Percentiles rank a stretch among this genome's conserved stretches.
Conservation (phyloP, 1,139 yeast genomes). For the Blastobotrys indianensis region DNA sequence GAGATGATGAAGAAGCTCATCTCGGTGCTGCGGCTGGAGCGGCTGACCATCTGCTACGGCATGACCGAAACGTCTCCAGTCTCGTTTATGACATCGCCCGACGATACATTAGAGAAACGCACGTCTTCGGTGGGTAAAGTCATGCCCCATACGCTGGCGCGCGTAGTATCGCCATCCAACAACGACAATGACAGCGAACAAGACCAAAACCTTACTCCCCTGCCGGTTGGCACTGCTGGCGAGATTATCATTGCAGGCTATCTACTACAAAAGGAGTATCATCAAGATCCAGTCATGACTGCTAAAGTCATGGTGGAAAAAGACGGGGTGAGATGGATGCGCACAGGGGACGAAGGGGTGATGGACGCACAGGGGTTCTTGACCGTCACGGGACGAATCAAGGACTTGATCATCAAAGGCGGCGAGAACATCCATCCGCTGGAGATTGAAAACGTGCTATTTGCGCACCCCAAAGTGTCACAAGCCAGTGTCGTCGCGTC, state of each 20-base stretch:
- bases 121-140: constrained; percentile 22
- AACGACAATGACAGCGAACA: neutral
- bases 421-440: constrained; percentile 36
- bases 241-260: constrained; percentile 32
- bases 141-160: constrained; percentile 32
- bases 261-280: constrained; percentile 28
- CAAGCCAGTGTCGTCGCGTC: constrained; percentile 34
- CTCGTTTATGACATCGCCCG: constrained; percentile 30
- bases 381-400: constrained; percentile 33
- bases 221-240: constrained; percentile 27
- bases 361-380: constrained; percentile 30
- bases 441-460: constrained; percentile 32
- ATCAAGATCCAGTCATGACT: constrained; percentile 27
- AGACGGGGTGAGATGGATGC: constrained; percentile 31
- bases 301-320: constrained; percentile 28
- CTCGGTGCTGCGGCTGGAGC: constrained; percentile 21
- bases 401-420: constrained; percentile 34
- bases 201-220: constrained; percentile 21
- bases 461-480: constrained; percentile 27
- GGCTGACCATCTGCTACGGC: constrained; percentile 33
- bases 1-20: constrained; percentile 29
- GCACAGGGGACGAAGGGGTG: constrained; percentile 34
- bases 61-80: constrained; percentile 36
- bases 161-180: constrained; percentile 22
- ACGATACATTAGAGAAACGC: constrained; percentile 27